phyloP scores from a whole-genome alignment of 352 stramenopile genomes.

The Phytophthora syringae region DNA sequence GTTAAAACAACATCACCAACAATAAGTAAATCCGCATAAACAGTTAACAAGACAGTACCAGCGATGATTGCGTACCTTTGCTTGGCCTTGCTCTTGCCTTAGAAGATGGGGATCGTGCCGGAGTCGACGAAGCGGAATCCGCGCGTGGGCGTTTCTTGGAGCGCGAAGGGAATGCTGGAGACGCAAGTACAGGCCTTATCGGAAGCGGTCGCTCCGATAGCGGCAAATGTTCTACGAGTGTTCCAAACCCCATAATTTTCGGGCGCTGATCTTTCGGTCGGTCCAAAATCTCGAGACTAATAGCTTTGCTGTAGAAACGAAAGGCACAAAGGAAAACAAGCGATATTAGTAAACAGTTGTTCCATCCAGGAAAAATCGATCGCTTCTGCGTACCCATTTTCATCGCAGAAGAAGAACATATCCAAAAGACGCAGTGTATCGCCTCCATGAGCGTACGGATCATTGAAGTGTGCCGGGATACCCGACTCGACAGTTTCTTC shows the following conservation, averaged over 20 bases:
- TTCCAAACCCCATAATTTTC: constrained; percentile 87
- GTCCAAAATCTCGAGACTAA: constrained; percentile 84
- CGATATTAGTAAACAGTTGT: neutral
- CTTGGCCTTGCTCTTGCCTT: constrained; percentile 25
- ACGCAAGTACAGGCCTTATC: constrained; percentile 72
- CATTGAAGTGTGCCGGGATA: constrained; percentile 70
- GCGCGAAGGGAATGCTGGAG: constrained; percentile 74
- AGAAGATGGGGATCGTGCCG: constrained; percentile 30
- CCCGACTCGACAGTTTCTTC: constrained; percentile 70
- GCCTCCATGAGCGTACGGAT: constrained; percentile 63
- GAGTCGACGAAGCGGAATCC: constrained; percentile 42
- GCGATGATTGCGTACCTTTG: constrained; percentile 21
- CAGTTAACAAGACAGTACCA: neutral
- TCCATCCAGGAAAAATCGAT: constrained; percentile 1
- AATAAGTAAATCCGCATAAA: constrained; percentile 1
- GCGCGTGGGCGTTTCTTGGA: constrained; percentile 74
- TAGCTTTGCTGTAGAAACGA: constrained; percentile 53
- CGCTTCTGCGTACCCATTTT: constrained; percentile 63
- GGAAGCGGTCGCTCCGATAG: constrained; percentile 64
- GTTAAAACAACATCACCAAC: neutral
- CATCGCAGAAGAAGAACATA: constrained; percentile 89
- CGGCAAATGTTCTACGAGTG: constrained; percentile 77
- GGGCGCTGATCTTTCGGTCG: constrained; percentile 74
- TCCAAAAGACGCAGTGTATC: constrained; percentile 82
- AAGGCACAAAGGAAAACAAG: neutral